Base-by-base conservation (phyloP, 345 rosid genomes). In the Psidium guajava region DNA sequence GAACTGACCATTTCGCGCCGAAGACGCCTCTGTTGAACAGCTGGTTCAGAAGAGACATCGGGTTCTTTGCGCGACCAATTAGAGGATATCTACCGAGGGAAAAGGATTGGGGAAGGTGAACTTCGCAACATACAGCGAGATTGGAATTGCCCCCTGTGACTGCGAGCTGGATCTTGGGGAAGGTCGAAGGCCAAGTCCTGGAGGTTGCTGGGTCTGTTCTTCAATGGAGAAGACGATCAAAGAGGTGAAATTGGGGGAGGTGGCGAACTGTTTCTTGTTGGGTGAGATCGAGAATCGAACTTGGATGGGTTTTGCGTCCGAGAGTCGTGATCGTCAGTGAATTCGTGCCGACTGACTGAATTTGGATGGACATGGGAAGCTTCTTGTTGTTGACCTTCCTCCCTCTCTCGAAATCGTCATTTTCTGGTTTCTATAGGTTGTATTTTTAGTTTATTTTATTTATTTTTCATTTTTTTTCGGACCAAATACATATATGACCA, bases 11-110 rank as follows among this genome's bases (percentile, higher is more conserved):
- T 92, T 94, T 95, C 52, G 98, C 88, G 86, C 93, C 98, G 82
- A 95, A 96, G 88, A 96, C 89, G 82, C 99, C 98, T 85, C 99
- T 92, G 87, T 94, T 96, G 92, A 96, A 95, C 88, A 96, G 96
- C 86, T 96, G 98, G 87, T 94, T 94, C 47, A 95, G 90, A 86
- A 96, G 95, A 80, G 99, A 96, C 99, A 95, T 95, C 53, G 89
- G 27, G 77, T 21, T 69, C 58, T 18, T 40, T 16, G 77, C 0
- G 11, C 11, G 4, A 55, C 24, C 58, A 11, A 21, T 36, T 22
- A 55, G 22, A 55, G 58, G 58, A 25, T 21, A 55, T 55, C 58
- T 55, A 55, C 58, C 58, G 58, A 55, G 24, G 24, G 25, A 18
- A 55, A 55, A 22, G 58, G 21, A 55, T 8, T 7, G n/a, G 58